Base-by-base conservation (phyloP, 2,329 filamentous ascomycete species). In the Tolypocladium pustulatum region DNA sequence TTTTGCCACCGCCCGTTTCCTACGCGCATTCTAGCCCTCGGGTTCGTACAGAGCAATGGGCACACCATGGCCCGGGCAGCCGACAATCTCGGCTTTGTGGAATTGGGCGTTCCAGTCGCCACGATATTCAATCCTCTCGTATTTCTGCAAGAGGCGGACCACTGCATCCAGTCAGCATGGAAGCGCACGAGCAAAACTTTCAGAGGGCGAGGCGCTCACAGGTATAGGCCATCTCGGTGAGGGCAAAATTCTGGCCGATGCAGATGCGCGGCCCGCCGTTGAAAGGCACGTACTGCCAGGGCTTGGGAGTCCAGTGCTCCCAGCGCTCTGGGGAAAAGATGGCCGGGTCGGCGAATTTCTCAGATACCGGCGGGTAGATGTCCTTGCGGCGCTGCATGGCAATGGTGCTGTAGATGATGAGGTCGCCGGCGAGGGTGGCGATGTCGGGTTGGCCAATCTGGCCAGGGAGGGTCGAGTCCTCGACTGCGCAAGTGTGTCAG, bases 181-280 rank as follows among this genome's bases (percentile, higher is more conserved):
- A 22, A 43, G 8, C 20, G 25, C 12, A 20, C n/a, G 10, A 55
- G 9, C 9, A 9, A 7, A 9, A 9, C 2, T 2, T n/a, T 20
- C 12, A 8, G 34, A 36, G 34, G 2, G 12, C 4, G 5, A 12
- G 27, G 15, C 15, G 55, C 64, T 61, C 46, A 67, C 65, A 54
- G 8, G 57, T 60, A 56, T 62, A 65, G 12, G 64, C 65, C 76
- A 89, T 89, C 76, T 92, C 88, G 0, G 88, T 90, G 54, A 92
- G 73, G 17, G 89, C 90, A 69, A 91, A 93, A 71, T 93, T 88
- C 77, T 93, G 88, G 1, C 88, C 88, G 60, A 91, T 83, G 71
- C 88, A 90, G 67, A 90, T 88, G 37, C 88, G 76, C 51, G 88
- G 85, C 1, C 87, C 88, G 13, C 86, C 86, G 68, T 90, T 90